phyloP scores from a whole-genome alignment of 257 asterid genomes.

The Salvia miltiorrhiza region DNA sequence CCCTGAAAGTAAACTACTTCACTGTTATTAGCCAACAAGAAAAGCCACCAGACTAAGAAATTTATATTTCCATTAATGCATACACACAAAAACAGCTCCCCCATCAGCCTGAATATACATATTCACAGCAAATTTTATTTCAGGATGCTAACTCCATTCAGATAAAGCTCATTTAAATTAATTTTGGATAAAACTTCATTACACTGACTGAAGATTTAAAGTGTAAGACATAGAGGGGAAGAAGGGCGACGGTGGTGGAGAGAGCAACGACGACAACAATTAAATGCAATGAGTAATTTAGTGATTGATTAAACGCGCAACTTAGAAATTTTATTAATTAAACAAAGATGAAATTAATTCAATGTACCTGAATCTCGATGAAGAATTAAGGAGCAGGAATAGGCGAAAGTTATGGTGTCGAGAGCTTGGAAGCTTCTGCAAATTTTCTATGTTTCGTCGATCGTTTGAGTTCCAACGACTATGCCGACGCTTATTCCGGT shows the following conservation, averaged over 20 bases:
- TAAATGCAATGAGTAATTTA: no score
- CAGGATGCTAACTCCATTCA: neutral
- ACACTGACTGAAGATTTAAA: neutral
- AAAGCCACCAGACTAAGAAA: constrained; percentile 6
- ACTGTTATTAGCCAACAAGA: constrained; percentile 54
- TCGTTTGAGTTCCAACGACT: constrained; percentile 35
- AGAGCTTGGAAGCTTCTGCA: constrained; percentile 82
- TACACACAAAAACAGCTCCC: constrained; percentile 2
- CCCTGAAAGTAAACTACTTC: constrained; percentile 75
- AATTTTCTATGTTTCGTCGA: constrained; percentile 51
- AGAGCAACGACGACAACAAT: no score
- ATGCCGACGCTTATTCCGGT: constrained; percentile 73
- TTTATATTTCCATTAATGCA: neutral
- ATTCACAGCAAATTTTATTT: neutral
- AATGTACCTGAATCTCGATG: constrained; percentile 68
- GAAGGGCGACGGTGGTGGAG: no score
- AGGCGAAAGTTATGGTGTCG: constrained; percentile 83
- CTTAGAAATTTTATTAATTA: no score
- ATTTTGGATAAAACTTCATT: neutral
- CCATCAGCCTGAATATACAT: constrained; percentile 3
- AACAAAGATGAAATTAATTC: neutral
- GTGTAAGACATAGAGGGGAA: no score
- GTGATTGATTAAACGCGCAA: no score
- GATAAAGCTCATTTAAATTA: neutral
- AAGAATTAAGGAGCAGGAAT: constrained; percentile 74